Conservation (phyloP, 108 stramenopile species). For the Skeletonema costatum region DNA sequence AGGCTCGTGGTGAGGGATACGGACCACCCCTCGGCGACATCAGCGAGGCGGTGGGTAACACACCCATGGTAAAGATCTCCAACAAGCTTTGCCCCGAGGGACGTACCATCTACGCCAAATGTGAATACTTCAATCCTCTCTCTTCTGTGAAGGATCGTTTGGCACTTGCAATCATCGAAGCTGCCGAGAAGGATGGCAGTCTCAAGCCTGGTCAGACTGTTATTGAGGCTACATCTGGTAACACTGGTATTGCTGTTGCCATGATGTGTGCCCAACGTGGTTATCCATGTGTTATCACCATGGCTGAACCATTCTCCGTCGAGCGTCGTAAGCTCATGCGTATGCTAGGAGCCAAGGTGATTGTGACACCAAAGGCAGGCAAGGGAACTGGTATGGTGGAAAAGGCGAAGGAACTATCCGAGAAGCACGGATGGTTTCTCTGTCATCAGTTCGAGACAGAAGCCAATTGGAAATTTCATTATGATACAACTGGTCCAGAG, state of each 20-base stretch:
- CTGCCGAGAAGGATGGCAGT: slow-evolving; percentile 78
- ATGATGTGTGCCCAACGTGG: slow-evolving; percentile 69
- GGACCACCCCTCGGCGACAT: slow-evolving; percentile 51
- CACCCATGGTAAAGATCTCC: slow-evolving; percentile 61
- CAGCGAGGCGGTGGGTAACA: slow-evolving; percentile 64
- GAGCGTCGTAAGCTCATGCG: slow-evolving; percentile 78
- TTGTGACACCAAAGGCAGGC: slow-evolving; percentile 64
- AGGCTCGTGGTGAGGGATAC: slow-evolving; percentile 31
- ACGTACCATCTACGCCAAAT: slow-evolving; percentile 74
- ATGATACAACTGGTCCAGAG: slow-evolving; percentile 77
- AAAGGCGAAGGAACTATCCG: slow-evolving; percentile 70
- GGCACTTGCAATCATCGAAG: slow-evolving; percentile 81
- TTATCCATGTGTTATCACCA: slow-evolving; percentile 77
- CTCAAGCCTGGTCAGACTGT: slow-evolving; percentile 90
- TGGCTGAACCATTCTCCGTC: slow-evolving; percentile 70
- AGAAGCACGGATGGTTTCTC: slow-evolving; percentile 69
- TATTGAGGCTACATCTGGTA: slow-evolving; percentile 94
- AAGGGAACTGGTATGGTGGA: slow-evolving; percentile 77
- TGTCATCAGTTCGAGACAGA: slow-evolving; percentile 82
- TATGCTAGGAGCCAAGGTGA: slow-evolving; percentile 70
- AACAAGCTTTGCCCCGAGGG: slow-evolving; percentile 53
- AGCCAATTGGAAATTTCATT: slow-evolving; percentile 77
- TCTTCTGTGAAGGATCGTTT: slow-evolving; percentile 93
- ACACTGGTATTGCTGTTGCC: slow-evolving; percentile 87
- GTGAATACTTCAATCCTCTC: slow-evolving; percentile 87